A percentile compares a stretch with the other conserved stretches of the same genome.
Conservation (phyloP, 768 basidiomycete genomes). For the Auricularia auricula-judae region DNA sequence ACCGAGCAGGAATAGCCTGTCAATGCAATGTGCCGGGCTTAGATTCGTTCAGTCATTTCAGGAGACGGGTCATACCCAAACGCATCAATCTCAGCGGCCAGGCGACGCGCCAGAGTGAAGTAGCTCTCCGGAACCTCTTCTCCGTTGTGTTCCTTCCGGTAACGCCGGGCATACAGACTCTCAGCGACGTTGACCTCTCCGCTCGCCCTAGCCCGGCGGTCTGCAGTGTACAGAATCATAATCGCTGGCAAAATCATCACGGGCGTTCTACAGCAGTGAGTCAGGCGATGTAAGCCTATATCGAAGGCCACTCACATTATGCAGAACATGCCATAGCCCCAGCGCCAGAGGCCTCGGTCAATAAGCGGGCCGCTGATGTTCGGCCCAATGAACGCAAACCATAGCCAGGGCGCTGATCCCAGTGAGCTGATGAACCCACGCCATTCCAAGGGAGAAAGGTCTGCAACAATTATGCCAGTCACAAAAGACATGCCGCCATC, state of each 20-base stretch:
- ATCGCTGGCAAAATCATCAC: constrained; percentile 15
- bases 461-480: constrained; percentile 15
- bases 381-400: neutral
- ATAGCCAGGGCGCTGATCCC: neutral
- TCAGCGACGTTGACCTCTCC: neutral
- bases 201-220: neutral
- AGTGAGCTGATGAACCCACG: constrained; percentile 9
- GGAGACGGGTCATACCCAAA: constrained; percentile 5
- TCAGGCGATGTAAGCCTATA: too few species aligned
- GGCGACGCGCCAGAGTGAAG: neutral
- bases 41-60: neutral
- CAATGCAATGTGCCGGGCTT: neutral
- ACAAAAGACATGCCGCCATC: constrained; percentile 5
- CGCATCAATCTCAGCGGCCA: constrained; percentile 18
- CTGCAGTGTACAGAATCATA: constrained; percentile 4
- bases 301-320: too few species aligned
- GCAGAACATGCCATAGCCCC: neutral
- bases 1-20: constrained; percentile 18
- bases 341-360: neutral
- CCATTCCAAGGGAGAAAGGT: constrained; percentile 20
- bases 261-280: constrained; percentile 9
- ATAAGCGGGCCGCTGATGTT: neutral
- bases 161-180: neutral
- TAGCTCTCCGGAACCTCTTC: neutral
- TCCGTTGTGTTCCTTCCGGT: neutral